phyloP scores from a whole-genome alignment of 1,139 yeast genomes.

The Yamadazyma sp. region DNA sequence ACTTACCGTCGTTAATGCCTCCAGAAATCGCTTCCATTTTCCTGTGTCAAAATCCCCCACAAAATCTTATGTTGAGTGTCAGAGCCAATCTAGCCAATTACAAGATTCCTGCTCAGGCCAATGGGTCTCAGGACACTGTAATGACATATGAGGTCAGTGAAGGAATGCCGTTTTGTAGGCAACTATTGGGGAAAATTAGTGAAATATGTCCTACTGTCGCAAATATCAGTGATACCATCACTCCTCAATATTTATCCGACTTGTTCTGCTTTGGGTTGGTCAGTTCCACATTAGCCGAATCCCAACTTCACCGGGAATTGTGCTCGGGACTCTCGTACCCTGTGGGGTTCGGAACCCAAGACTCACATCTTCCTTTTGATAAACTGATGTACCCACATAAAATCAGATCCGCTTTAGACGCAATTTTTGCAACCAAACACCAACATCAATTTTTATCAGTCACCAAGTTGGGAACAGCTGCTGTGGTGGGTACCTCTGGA shows the following conservation, averaged over 20 bases:
- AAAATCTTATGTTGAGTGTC: conserved; percentile 20
- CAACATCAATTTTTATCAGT: conserved; percentile 46
- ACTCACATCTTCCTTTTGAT: conserved; percentile 21
- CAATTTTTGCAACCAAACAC: conserved; percentile 38
- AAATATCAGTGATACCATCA: conserved; percentile 41
- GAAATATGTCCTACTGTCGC: conserved; percentile 37
- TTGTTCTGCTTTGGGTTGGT: conserved; percentile 40
- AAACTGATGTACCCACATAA: conserved; percentile 25
- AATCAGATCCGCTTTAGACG: conserved; percentile 37
- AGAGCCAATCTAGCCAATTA: conserved; percentile 36
- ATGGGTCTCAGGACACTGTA: conserved; percentile 11
- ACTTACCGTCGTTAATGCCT: conserved; percentile 12
- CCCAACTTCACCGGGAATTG: conserved; percentile 47
- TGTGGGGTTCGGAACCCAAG: conserved; percentile 38
- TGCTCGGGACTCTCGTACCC: conserved; percentile 47
- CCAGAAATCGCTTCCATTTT: conserved; percentile 13
- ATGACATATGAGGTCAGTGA: conserved; percentile 36
- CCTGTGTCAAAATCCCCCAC: conserved; percentile 6
- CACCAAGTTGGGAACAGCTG: conserved; percentile 43
- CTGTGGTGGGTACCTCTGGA: conserved; percentile 47
- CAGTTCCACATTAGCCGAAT: conserved; percentile 36
- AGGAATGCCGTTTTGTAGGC: conserved; percentile 42
- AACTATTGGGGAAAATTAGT: conserved; percentile 36
- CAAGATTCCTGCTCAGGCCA: conserved; percentile 16
- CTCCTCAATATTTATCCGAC: conserved; percentile 49